A percentile compares a stretch with the other conserved stretches of the same genome.
phyloP scores from a whole-genome alignment of 768 basidiomycete genomes.

The Lactarius hengduanensis region DNA sequence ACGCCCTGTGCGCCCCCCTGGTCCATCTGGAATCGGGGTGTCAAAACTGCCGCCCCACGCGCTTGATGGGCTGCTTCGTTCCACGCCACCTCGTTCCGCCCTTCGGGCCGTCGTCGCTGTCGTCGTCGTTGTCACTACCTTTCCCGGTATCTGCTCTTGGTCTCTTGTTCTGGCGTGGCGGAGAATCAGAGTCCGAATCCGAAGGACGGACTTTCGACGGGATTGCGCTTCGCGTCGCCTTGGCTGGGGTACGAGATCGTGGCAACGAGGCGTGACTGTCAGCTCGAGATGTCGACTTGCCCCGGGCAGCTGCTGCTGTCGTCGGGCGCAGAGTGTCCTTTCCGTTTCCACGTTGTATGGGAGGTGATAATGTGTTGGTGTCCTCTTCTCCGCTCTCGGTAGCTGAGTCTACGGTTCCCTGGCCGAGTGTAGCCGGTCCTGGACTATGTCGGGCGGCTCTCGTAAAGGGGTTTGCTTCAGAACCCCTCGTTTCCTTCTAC shows the following conservation, averaged over 20 bases:
- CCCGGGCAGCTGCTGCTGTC: neutral
- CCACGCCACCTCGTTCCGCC: conserved; percentile 47
- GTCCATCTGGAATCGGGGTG: conserved; percentile 8
- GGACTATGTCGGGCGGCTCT: conserved; percentile 8
- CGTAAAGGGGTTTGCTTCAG: neutral
- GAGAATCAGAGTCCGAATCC: conserved; percentile 54
- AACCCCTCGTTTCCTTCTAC: conserved; percentile 5
- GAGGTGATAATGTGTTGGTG: neutral
- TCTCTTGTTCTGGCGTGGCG: conserved; percentile 46
- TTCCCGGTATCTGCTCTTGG: conserved; percentile 35
- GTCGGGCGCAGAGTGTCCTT: neutral
- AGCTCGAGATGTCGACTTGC: conserved; percentile 9
- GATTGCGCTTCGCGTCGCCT: conserved; percentile 11
- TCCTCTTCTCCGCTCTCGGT: conserved; percentile 11
- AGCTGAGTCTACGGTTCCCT: neutral
- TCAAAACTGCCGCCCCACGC: conserved; percentile 74
- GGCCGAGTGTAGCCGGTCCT: conserved; percentile 1
- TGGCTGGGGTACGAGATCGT: conserved; percentile 8
- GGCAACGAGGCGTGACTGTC: conserved; percentile 4
- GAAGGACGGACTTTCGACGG: conserved; percentile 28
- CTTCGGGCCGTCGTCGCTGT: conserved; percentile 57
- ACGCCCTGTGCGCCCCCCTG: neutral
- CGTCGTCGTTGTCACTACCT: conserved; percentile 44
- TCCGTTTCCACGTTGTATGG: neutral
- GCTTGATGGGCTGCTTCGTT: conserved; percentile 70